Conservation (phyloP, 2,329 filamentous ascomycete genomes). For the Apiospora malaysiana region DNA sequence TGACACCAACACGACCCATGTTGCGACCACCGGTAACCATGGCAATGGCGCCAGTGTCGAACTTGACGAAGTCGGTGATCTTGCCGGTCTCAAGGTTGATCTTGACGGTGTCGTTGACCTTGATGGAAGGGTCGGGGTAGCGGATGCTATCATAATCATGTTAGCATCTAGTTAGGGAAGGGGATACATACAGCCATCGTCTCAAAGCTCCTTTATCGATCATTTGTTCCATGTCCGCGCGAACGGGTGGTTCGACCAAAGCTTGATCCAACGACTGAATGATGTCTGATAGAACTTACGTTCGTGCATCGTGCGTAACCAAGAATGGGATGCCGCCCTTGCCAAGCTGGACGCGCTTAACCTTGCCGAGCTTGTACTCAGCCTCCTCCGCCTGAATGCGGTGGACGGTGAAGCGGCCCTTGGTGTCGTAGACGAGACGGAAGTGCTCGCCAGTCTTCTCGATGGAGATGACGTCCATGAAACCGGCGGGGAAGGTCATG, state of each 20-base stretch:
- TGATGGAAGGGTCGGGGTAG: conserved; percentile 97
- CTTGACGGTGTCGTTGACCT: conserved; percentile 99
- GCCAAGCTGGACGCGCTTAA: conserved; percentile 99
- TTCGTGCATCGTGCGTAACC: conserved; percentile 99
- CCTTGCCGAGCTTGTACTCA: conserved; percentile 99
- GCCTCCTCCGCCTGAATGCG: conserved; percentile 98
- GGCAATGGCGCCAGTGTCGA: conserved; percentile 96
- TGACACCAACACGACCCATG: conserved; percentile 99
- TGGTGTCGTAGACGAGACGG: conserved; percentile 99
- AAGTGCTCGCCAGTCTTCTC: conserved; percentile 99
- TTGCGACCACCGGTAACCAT: conserved; percentile 99
- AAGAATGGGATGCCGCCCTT: conserved; percentile 99
- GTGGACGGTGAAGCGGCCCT: conserved; percentile 99
- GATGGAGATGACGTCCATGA: conserved; percentile 99
- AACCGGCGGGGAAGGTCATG: conserved; percentile 94
- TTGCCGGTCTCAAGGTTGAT: conserved; percentile 96
- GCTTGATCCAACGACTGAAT: conserved; percentile 99
- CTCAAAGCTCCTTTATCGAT: conserved; percentile 45
- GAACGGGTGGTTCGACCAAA: conserved; percentile 74
- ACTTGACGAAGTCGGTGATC: conserved; percentile 97
- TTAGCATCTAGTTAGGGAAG: conserved; percentile 46
- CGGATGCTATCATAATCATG: conserved; percentile 75
- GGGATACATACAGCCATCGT: conserved; percentile 61
- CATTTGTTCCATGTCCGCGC: conserved; percentile 29
- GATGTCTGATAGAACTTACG: conserved; percentile 98